Evolutionary conservation across 208 protist genomes (phyloP).

Genomic region (Vickermania spadyakhi): DNA sequence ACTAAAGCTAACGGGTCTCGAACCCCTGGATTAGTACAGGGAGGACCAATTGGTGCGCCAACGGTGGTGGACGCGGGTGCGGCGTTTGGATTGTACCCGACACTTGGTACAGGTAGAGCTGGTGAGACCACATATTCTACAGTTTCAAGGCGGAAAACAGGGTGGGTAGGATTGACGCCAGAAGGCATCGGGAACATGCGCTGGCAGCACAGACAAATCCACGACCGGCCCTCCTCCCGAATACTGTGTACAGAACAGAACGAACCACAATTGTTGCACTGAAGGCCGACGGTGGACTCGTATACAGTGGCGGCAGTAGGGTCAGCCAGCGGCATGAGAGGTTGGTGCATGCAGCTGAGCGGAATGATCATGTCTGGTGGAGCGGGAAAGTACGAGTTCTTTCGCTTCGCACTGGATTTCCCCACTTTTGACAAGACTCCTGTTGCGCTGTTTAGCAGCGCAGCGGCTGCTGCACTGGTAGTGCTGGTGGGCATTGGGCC

Average conservation of each 20-base stretch:
- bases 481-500: not conserved
- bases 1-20: conserved; percentile 34
- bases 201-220: conserved; percentile 74
- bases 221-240: conserved; percentile 56
- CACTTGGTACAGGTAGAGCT: not conserved
- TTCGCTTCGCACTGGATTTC: not conserved
- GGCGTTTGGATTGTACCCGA: not conserved
- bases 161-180: conserved; percentile 43
- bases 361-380: conserved; percentile 81
- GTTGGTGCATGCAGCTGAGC: conserved; percentile 86
- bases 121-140: conserved; percentile 73
- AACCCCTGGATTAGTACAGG: not conserved
- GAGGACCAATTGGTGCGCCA: not conserved
- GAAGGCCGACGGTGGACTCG: conserved; percentile 11
- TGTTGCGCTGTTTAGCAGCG: not conserved
- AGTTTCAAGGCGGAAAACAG: conserved; percentile 56
- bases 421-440: not conserved
- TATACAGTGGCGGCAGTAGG: conserved; percentile 8
- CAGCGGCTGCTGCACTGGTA: not conserved
- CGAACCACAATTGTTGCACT: conserved; percentile 65
- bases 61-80: not conserved
- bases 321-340: conserved; percentile 50
- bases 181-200: conserved; percentile 40
- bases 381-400: not conserved
- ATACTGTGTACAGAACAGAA: conserved; percentile 54